Evolutionary conservation across 257 asterid genomes (phyloP).

Genomic region (Capsicum chinense): DNA sequence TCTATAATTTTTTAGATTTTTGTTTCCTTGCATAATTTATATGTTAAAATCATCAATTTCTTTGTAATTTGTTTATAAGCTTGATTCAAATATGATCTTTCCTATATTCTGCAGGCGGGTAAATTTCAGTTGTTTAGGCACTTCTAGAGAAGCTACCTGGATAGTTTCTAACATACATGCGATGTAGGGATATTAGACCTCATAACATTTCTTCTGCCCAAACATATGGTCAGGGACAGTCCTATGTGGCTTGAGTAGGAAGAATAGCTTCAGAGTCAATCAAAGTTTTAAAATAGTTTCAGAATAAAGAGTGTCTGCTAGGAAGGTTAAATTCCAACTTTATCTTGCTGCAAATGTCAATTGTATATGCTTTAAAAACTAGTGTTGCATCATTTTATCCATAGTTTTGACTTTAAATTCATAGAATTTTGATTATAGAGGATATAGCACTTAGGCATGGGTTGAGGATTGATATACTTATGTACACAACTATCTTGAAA

Average conservation of each 20-base stretch:
- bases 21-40: neutral
- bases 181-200: slow-evolving; percentile 71
- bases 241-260: slow-evolving; percentile 17
- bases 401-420: neutral
- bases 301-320: neutral
- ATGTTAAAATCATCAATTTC: neutral
- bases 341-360: neutral
- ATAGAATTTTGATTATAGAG: neutral
- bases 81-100: neutral
- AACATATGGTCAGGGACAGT: slow-evolving; percentile 21
- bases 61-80: neutral
- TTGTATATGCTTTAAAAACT: neutral
- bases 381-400: neutral
- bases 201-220: slow-evolving; percentile 26
- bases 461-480: neutral
- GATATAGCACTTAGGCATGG: neutral
- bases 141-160: slow-evolving; percentile 78
- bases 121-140: slow-evolving; percentile 65
- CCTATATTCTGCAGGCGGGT: slow-evolving; percentile 51
- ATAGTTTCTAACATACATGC: slow-evolving; percentile 71
- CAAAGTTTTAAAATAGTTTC: neutral
- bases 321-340: neutral
- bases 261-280: neutral
- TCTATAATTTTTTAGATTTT: neutral
- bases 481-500: neutral